These are phyloP conservation scores for Cordyceps farinosa DNA, from an alignment of 2,329 filamentous ascomycete genomes.

Conservation along the genomic window DNA sequence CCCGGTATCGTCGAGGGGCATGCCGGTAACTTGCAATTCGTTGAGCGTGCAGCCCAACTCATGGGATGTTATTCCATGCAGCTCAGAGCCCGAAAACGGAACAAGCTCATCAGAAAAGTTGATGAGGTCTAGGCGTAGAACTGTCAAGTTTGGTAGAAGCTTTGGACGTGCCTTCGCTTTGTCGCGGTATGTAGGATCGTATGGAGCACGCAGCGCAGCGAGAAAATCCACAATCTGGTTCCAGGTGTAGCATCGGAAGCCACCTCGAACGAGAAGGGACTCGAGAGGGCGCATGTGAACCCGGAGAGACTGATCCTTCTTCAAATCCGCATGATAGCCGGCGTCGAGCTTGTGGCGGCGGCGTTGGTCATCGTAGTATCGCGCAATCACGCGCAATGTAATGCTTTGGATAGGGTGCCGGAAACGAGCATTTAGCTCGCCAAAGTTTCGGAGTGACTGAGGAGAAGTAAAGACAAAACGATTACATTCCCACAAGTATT, in stretches of 20 bases:
- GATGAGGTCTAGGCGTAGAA: constrained; percentile 51
- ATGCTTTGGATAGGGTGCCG: constrained; percentile 44
- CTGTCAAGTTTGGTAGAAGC: constrained; percentile 45
- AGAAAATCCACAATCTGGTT: constrained; percentile 52
- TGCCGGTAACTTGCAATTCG: constrained; percentile 50
- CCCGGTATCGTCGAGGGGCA: constrained; percentile 48
- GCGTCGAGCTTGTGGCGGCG: constrained; percentile 40
- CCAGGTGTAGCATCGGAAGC: constrained; percentile 54
- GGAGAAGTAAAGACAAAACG: constrained; percentile 53
- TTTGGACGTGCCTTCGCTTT: constrained; percentile 37
- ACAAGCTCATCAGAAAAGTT: constrained; percentile 49
- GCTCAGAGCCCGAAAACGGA: constrained; percentile 42
- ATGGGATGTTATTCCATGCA: constrained; percentile 52
- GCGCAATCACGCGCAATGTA: constrained; percentile 51
- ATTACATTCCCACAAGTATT: constrained; percentile 50
- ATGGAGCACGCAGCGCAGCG: constrained; percentile 48
- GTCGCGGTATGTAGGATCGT: constrained; percentile 38
- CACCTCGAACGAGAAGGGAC: constrained; percentile 44
- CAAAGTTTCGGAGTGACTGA: constrained; percentile 46
- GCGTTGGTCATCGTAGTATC: constrained; percentile 52
- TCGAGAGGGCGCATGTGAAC: constrained; percentile 43
- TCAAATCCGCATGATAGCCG: constrained; percentile 42
- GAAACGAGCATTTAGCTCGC: constrained; percentile 40
- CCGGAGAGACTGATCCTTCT: constrained; percentile 39
- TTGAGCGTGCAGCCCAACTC: constrained; percentile 52